Base-by-base conservation (phyloP, 2,329 filamentous ascomycete species). In the Pseudopithomyces chartarum region DNA sequence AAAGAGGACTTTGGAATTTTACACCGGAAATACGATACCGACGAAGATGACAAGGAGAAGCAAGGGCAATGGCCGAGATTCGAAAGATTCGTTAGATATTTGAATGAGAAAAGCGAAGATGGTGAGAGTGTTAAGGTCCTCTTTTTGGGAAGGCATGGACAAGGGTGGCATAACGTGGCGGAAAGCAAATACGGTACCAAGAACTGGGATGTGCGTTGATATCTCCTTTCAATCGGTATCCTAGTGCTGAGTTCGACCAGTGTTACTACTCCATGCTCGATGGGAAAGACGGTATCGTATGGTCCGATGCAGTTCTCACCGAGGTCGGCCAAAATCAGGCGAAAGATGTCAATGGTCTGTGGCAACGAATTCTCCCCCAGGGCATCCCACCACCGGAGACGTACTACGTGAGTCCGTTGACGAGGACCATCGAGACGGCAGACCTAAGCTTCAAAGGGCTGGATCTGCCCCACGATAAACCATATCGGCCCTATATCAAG, bases 81-180 rank as follows among this genome's bases (percentile, higher is more conserved):
- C 62, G 79, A 79, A 52, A 68, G 79, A 45, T 84, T 85, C 60
- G 79, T 90, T 6, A 63, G 78, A 15, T 71, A 79, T 23, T 69
- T 90, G 20, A 86, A 87, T 69, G 60, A 69, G 4, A 70, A 78
- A 1, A 70, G 70, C 1, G 64, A 63, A n/a, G 67, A 73, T 2
- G 78, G 77, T 26, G 79, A 81, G 5, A 75, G 79, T 13, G 89
- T 87, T 77, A 91, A 90, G 73, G 79, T 91, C 7, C 70, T 91
- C 20, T 87, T 87, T 71, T 79, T 90, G 66, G 88, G 84, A 19
- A 83, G 89, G 38, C 89, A 91, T 70, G 89, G 89, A 10, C 83
- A 91, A 73, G 89, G 89, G 0, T 79, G 77, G 23, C 84, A 88
- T 68, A 88, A 88, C 67, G 84, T 86, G 15, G 88, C 87, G 8